Conservation (phyloP, 331 rosid species). For the Quercus lobata region DNA sequence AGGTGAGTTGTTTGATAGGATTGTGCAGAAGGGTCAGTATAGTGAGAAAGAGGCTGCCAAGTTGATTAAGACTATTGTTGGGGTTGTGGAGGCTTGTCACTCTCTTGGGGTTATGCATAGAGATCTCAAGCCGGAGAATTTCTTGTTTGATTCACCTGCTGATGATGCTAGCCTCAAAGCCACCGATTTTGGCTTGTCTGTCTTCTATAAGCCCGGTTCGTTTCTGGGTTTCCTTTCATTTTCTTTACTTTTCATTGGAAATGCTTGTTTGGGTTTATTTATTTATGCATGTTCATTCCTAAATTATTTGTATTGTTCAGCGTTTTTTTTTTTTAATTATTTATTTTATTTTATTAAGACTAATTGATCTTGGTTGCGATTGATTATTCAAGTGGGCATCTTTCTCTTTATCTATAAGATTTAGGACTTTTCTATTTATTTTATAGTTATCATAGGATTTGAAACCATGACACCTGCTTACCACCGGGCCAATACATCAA, state of each 20-base stretch:
- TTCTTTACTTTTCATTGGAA: neutral
- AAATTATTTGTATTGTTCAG: neutral
- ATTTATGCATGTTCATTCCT: neutral
- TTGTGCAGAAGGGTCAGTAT: conserved; percentile 77
- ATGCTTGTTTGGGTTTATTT: neutral
- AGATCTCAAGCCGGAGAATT: conserved; percentile 95
- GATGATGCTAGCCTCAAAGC: conserved; percentile 82
- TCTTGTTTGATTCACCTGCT: conserved; percentile 63
- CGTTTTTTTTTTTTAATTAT: neutral
- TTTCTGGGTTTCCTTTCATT: conserved; percentile 3
- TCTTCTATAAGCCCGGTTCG: conserved; percentile 80
- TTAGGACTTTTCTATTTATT: neutral
- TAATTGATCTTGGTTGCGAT: neutral
- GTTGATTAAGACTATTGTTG: conserved; percentile 71
- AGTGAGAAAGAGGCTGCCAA: conserved; percentile 85
- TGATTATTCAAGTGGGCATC: neutral
- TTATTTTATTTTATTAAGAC: neutral
- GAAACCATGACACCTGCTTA: too few species aligned
- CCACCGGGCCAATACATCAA: too few species aligned
- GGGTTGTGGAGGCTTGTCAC: conserved; percentile 79
- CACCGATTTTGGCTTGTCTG: conserved; percentile 85
- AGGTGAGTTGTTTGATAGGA: conserved; percentile 88
- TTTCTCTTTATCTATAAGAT: neutral
- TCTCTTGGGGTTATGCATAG: conserved; percentile 94
- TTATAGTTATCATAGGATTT: too few species aligned